Evolutionary conservation across 805 yeast species (phyloP).

Genomic region (Candida chilensis): DNA sequence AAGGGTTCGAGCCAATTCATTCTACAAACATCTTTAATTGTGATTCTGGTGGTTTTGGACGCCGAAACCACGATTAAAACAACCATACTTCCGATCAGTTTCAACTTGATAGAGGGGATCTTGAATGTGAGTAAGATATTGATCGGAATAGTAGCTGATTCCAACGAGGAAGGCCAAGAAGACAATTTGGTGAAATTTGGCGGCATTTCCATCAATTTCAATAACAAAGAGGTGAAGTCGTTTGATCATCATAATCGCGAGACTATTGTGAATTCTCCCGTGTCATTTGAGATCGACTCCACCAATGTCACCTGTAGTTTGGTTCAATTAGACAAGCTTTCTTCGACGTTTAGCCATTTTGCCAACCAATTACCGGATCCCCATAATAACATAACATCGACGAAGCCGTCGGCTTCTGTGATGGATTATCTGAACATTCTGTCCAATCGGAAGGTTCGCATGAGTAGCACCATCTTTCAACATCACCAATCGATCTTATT

Average conservation of each 20-base stretch:
- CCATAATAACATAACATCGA: too few relatives aligned
- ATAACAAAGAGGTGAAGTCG: constrained; percentile 12
- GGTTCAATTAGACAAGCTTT: too few relatives aligned
- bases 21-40: constrained; percentile 29
- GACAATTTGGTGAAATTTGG: constrained; percentile 2
- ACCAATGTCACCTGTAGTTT: background rate
- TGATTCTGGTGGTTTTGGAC: constrained; percentile 12
- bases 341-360: too few relatives aligned
- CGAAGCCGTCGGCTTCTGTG: too few relatives aligned
- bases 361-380: too few relatives aligned
- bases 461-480: constrained; percentile 2
- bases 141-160: constrained; percentile 7
- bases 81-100: constrained; percentile 34
- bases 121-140: constrained; percentile 22
- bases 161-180: too few relatives aligned
- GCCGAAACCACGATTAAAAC: constrained; percentile 9
- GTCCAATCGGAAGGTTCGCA: constrained; percentile 3
- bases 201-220: constrained; percentile 12
- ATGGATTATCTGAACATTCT: too few relatives aligned
- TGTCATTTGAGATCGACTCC: background rate
- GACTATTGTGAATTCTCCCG: background rate
- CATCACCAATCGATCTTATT: background rate
- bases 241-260: background rate
- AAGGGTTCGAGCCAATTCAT: constrained; percentile 11
- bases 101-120: constrained; percentile 19